Conservation (phyloP, 1,139 yeast genomes). For the Hansenula sp. region DNA sequence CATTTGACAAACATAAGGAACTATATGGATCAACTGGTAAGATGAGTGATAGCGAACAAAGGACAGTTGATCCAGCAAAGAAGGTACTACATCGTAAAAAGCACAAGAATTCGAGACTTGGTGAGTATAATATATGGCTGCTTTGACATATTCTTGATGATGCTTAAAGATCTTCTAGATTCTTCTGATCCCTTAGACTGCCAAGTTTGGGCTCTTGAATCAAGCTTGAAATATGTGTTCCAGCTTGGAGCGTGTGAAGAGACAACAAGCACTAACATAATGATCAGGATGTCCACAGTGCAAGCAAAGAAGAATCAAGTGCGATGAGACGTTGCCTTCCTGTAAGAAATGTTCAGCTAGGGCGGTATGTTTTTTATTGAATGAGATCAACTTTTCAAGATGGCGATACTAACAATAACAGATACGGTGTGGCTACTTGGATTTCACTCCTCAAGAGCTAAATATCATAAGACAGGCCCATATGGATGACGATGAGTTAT, state of each 20-base stretch:
- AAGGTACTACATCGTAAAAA: constrained; percentile 16
- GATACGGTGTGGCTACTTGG: constrained; percentile 18
- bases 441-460: constrained; percentile 10
- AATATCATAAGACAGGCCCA: constrained; percentile 11
- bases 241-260: too few relatives aligned
- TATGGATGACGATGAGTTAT: constrained; percentile 7
- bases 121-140: constrained; percentile 9
- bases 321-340: constrained; percentile 19
- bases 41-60: neutral
- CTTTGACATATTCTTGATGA: too few relatives aligned
- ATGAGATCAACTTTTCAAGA: too few relatives aligned
- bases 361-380: constrained; percentile 6
- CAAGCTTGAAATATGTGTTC: too few relatives aligned
- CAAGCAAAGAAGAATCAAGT: constrained; percentile 17
- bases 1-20: too few relatives aligned
- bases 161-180: too few relatives aligned
- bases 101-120: constrained; percentile 23
- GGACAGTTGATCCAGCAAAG: neutral
- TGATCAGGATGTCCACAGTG: constrained; percentile 20
- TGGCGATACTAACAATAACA: neutral
- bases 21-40: too few relatives aligned
- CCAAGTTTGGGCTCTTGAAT: too few relatives aligned
- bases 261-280: constrained; percentile 1
- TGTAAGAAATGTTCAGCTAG: constrained; percentile 15
- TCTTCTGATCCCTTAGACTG: too few relatives aligned